Evolutionary conservation across 2,329 filamentous ascomycete species (phyloP), one percentile per base, ranked within the genome.

Genomic region (Claviceps lovelessii): DNA sequence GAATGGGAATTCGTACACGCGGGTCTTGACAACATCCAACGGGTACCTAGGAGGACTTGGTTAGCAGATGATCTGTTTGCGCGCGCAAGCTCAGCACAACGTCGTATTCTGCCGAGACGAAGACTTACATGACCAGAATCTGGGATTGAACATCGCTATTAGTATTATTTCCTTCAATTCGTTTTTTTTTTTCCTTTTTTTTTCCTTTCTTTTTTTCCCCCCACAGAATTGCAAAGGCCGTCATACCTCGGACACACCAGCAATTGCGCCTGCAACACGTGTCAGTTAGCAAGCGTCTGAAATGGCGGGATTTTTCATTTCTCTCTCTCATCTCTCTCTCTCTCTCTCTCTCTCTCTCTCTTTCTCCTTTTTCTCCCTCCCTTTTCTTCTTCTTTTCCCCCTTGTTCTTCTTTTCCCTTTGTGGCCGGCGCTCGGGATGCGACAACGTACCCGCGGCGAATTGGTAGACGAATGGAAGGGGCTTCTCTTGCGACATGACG

Each of bases 21-120:
- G 80, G 61, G 93, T 97, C 81, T 97, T 97, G 72, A 97, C 89
- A 56, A 98, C 93, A 71, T 98, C 93, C 70, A 98, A 79, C 62
- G 93, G 93, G 77, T 98, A 98, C 93, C 90, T 96, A 69, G 56
- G 56, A 31, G 28, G 17, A 41, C 6, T 9, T 33, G 35, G 35
- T 49, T 42, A 53, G 45, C 13, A 49, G 31, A 19, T 1, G 17
- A 15, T 17, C n/a, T n/a, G 19, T 29, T 23, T 23, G 11, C 50
- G 8, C 42, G 31, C 51, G 13, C 29, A 52, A 52, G 42, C 10
- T 47, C 19, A 15, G n/a, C 17, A 29, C 5, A 28, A n/a, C 9
- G 29, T 15, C 11, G 39, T 47, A 19, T 31, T 28, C 31, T 29
- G 3, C 13, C 17, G 35, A 49, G 23, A 35, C 37, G 29, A 31